Evolutionary conservation across 1,139 yeast species (phyloP), one percentile per base, ranked within the genome.

Genomic region (Zhuliangozyma parablackwelliae): DNA sequence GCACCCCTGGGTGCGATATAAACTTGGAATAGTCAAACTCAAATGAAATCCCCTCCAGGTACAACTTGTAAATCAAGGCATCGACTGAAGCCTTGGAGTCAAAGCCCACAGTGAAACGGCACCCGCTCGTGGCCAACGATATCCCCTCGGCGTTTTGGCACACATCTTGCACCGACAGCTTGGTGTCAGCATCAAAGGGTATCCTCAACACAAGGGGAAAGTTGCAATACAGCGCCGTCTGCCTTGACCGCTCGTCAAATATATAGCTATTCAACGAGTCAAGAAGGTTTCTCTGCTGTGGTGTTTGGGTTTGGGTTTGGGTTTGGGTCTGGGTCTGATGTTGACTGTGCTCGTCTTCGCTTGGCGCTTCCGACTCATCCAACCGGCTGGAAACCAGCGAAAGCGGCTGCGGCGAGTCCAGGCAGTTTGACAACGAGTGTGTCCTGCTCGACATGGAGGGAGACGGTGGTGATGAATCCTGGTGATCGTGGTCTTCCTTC

Each of bases 1-100:
- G 54, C 47, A 77, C 76, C 1, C 86, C 87, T 1, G 89, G 88
- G 45, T 80, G 81, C 20, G 82, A 75, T 25, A 79, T 55, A 24
- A 80, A 72, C 38, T 69, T 61, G 26, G 69, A 63, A 44, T 61
- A 60, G 39, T 53, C 53, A 33, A 59, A 53, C 31, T 49, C 36
- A 32, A 25, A 46, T 5, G 26, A 31, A 23, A 46, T 27, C 10
- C 34, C 23, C 26, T 37, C 33, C n/a, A 38, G 24, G 24, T 38
- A 30, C 25, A 46, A 36, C 26, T 37, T 37, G 31, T 39, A 38
- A 20, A 46, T 33, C 21, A 46, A 37, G 7, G 39, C 36, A 29
- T 46, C 50, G 33, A 46, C 38, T 10, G 36, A 30, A 10, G 30
- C 10, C 27, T 44, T 46, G 12, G 40, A 21, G 39, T 36, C 25